Evolutionary conservation across 768 basidiomycete species (phyloP).

Genomic region (Tulasnella sp.): DNA sequence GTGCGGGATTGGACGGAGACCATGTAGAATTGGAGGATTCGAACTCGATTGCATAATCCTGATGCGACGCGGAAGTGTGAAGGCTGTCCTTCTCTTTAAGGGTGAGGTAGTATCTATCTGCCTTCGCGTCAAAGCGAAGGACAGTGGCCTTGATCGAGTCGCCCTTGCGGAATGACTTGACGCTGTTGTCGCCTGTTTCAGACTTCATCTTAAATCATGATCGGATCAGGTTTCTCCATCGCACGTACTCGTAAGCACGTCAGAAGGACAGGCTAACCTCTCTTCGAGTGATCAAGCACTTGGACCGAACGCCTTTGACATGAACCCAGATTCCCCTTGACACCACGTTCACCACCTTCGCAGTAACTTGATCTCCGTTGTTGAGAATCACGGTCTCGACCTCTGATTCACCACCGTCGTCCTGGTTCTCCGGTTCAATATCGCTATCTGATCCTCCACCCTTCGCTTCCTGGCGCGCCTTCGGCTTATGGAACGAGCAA

Average conservation of each 20-base stretch:
- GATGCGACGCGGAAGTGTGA: slow-evolving; percentile 35
- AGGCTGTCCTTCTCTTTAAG: slow-evolving; percentile 41
- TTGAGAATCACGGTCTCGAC: neutral
- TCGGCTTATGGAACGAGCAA: slow-evolving; percentile 64
- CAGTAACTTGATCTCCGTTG: neutral
- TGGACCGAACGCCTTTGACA: neutral
- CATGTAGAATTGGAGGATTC: slow-evolving; percentile 39
- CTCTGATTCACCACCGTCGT: neutral
- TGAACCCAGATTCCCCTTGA: neutral
- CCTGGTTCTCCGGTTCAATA: slow-evolving; percentile 4
- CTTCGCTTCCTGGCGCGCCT: neutral
- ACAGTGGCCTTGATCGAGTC: slow-evolving; percentile 49
- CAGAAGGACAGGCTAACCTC: neutral
- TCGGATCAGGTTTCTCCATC: neutral
- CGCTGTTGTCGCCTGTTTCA: neutral
- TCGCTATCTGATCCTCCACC: neutral
- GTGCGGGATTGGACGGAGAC: slow-evolving; percentile 35
- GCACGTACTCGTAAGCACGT: neutral
- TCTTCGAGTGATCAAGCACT: neutral
- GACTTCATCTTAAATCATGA: neutral
- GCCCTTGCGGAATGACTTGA: slow-evolving; percentile 55
- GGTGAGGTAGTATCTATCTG: slow-evolving; percentile 38
- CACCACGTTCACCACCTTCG: slow-evolving; percentile 5
- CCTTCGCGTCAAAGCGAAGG: slow-evolving; percentile 1
- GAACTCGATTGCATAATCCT: neutral